These are phyloP conservation scores for Starmerella vitae DNA, from an alignment of 805 yeast genomes.

Conservation along the genomic window DNA sequence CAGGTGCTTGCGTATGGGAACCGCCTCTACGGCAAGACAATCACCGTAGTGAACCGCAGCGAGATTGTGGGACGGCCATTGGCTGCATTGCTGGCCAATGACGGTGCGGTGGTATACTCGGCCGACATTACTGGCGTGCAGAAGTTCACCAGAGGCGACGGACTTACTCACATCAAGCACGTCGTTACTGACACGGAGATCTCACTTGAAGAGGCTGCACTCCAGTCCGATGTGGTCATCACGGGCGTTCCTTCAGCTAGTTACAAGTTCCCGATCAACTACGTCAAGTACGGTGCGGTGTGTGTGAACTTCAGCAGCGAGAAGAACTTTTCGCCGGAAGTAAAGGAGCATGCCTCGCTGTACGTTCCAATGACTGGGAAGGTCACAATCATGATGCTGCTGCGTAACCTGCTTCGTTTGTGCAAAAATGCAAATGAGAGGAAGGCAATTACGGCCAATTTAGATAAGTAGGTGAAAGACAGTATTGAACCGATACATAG, in stretches of 20 bases:
- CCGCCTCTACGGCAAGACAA: slow-evolving; percentile 81
- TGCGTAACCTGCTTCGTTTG: slow-evolving; percentile 76
- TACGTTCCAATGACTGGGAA: slow-evolving; percentile 95
- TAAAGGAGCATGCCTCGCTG: slow-evolving; percentile 73
- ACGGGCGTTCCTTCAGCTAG: slow-evolving; percentile 84
- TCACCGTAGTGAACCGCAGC: slow-evolving; percentile 81
- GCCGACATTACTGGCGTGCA: slow-evolving; percentile 80
- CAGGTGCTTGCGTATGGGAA: slow-evolving; percentile 72
- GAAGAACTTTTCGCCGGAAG: slow-evolving; percentile 67
- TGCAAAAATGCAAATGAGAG: slow-evolving; percentile 44
- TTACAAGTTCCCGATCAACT: slow-evolving; percentile 77
- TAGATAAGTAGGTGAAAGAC: background rate
- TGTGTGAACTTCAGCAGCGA: slow-evolving; percentile 81
- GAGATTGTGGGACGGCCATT: slow-evolving; percentile 96
- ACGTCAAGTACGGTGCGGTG: slow-evolving; percentile 74
- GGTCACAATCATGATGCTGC: slow-evolving; percentile 87
- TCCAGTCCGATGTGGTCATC: slow-evolving; percentile 75
- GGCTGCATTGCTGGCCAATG: slow-evolving; percentile 91
- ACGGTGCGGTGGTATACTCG: slow-evolving; percentile 92
- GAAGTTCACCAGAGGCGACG: slow-evolving; percentile 87
- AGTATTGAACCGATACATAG: background rate
- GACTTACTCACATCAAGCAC: slow-evolving; percentile 67
- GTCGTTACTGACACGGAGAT: slow-evolving; percentile 48
- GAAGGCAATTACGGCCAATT: background rate
- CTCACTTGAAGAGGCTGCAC: slow-evolving; percentile 51